These are phyloP conservation scores for Arabidopsis thaliana DNA, from an alignment of 345 rosid genomes.

Conservation along the genomic window TAIR10.1 NC_003071.7:9620501-9621000, in stretches of 20 bases:
- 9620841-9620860: conserved; percentile 53
- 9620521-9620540: too few relatives aligned
- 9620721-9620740: conserved; percentile 1
- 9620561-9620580: too few relatives aligned
- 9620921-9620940: background rate
- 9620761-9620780: conserved; percentile 63
- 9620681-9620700: background rate
- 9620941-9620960: conserved; percentile 52
- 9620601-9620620: background rate
- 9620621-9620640: background rate
- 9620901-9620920: background rate
- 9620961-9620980: conserved; percentile 54
- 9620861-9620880: background rate
- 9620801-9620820: conserved; percentile 61
- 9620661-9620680: background rate
- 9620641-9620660: background rate
- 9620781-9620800: conserved; percentile 55
- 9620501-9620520: too few relatives aligned
- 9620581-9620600: background rate
- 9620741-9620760: conserved; percentile 52
- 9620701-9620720: background rate
- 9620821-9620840: conserved; percentile 69
- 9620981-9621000: conserved; percentile 53
- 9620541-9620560: too few relatives aligned
- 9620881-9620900: background rate